phyloP scores from a whole-genome alignment of 2,329 filamentous ascomycete species.

The Pseudocercospora ulei region DNA sequence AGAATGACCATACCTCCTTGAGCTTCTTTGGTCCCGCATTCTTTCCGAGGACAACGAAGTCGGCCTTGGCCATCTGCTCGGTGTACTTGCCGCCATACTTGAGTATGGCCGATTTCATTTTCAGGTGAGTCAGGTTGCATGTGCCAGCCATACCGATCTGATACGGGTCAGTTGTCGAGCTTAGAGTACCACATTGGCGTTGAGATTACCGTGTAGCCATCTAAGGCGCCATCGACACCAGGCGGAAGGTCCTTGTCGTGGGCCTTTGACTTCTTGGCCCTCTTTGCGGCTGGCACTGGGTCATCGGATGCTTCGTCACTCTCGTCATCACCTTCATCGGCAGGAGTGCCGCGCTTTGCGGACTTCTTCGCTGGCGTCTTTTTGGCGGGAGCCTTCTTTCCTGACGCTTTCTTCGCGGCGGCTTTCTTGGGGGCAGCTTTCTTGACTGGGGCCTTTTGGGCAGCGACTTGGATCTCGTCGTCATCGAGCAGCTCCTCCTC shows the following conservation, averaged over 20 bases:
- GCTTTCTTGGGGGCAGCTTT: not conserved
- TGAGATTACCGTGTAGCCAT: not conserved
- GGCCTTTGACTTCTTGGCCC: not conserved
- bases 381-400: not conserved
- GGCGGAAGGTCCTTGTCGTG: not conserved
- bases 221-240: not conserved
- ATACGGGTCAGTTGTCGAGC: not conserved
- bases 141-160: conserved; percentile 5
- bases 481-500: no score
- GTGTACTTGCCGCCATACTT: not conserved
- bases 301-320: not conserved
- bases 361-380: not conserved
- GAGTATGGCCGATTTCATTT: not conserved
- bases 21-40: conserved; percentile 21
- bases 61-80: conserved; percentile 2
- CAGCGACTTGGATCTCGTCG: not conserved
- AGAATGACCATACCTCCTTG: conserved; percentile 11
- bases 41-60: conserved; percentile 16
- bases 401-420: not conserved
- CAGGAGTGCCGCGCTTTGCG: conserved; percentile 3
- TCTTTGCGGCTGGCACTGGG: not conserved
- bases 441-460: not conserved
- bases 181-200: not conserved
- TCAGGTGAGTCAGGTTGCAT: not conserved
- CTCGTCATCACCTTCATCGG: not conserved